Evolutionary conservation across 805 yeast genomes (phyloP).

Genomic region (Ascoidea asiatica): DNA sequence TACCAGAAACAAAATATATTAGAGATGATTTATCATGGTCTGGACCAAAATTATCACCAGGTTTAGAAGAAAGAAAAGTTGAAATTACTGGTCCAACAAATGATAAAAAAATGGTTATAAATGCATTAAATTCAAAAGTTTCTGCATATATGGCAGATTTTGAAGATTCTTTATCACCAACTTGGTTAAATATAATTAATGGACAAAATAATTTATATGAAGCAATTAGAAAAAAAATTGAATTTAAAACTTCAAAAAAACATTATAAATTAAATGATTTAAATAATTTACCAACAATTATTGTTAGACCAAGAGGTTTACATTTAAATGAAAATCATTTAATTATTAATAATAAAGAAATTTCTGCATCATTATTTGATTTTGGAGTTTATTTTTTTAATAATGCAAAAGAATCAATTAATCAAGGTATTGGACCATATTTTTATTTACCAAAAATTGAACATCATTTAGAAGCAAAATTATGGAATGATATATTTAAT

Average conservation of each 20-base stretch:
- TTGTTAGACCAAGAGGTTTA: slow-evolving; percentile 86
- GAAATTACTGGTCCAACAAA: slow-evolving; percentile 76
- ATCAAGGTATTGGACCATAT: slow-evolving; percentile 66
- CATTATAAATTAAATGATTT: slow-evolving; percentile 30
- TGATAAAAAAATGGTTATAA: slow-evolving; percentile 71
- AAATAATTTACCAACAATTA: slow-evolving; percentile 58
- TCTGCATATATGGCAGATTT: slow-evolving; percentile 81
- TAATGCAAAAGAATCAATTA: slow-evolving; percentile 49
- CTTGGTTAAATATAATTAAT: slow-evolving; percentile 67
- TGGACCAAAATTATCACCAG: slow-evolving; percentile 62
- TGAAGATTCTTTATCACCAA: slow-evolving; percentile 76
- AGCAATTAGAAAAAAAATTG: slow-evolving; percentile 57
- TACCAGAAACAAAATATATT: slow-evolving; percentile 54
- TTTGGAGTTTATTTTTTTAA: slow-evolving; percentile 69
- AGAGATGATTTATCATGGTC: slow-evolving; percentile 66
- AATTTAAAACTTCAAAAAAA: slow-evolving; percentile 34
- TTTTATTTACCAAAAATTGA: slow-evolving; percentile 81
- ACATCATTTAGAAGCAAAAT: slow-evolving; percentile 68
- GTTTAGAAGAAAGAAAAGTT: slow-evolving; percentile 59
- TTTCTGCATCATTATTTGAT: slow-evolving; percentile 66
- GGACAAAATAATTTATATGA: slow-evolving; percentile 74
- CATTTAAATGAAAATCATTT: slow-evolving; percentile 69
- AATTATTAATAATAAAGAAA: slow-evolving; percentile 60
- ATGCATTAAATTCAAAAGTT: slow-evolving; percentile 66
- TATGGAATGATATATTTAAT: slow-evolving; percentile 74